A percentile compares a stretch with the other conserved stretches of the same genome.
Conservation (phyloP, 805 yeast species). For the Helenozyma rhizophorensis region DNA sequence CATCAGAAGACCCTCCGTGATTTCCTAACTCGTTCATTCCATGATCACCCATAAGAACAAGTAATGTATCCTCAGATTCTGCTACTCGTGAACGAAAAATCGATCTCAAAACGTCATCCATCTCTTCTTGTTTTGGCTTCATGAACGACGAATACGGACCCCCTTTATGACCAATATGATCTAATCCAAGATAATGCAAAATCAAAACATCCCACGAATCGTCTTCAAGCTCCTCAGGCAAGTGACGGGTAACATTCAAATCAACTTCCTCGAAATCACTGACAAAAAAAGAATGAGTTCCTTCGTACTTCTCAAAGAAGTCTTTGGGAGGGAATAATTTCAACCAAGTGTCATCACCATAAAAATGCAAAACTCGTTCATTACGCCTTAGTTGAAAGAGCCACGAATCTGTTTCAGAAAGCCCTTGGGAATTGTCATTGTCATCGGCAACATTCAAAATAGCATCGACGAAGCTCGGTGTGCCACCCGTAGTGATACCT, state of each 20-base stretch:
- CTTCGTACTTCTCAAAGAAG: slow-evolving; percentile 64
- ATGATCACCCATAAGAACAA: slow-evolving; percentile 86
- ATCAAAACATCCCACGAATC: slow-evolving; percentile 78
- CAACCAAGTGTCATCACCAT: slow-evolving; percentile 98
- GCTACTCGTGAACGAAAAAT: slow-evolving; percentile 36
- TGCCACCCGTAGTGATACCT: slow-evolving; percentile 90
- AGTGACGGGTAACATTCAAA: slow-evolving; percentile 84
- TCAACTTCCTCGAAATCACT: slow-evolving; percentile 95
- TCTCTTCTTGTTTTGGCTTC: slow-evolving; percentile 78
- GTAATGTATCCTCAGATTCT: slow-evolving; percentile 43
- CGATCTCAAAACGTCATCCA: slow-evolving; percentile 64
- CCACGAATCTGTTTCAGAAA: slow-evolving; percentile 85
- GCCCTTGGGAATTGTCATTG: slow-evolving; percentile 63
- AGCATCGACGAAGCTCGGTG: slow-evolving; percentile 93
- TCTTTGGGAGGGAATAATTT: slow-evolving; percentile 66
- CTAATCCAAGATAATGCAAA: slow-evolving; percentile 88
- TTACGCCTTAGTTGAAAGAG: slow-evolving; percentile 53
- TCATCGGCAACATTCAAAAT: slow-evolving; percentile 91
- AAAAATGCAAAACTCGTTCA: slow-evolving; percentile 62
- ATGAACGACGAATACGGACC: slow-evolving; percentile 81
- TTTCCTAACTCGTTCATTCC: slow-evolving; percentile 96
- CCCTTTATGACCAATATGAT: slow-evolving; percentile 97
- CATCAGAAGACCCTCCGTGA: slow-evolving; percentile 92
- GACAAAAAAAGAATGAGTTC: slow-evolving; percentile 91
- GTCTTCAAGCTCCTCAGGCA: slow-evolving; percentile 51